phyloP scores from a whole-genome alignment of 1,139 yeast genomes.

The Geotrichum macrosporum region DNA sequence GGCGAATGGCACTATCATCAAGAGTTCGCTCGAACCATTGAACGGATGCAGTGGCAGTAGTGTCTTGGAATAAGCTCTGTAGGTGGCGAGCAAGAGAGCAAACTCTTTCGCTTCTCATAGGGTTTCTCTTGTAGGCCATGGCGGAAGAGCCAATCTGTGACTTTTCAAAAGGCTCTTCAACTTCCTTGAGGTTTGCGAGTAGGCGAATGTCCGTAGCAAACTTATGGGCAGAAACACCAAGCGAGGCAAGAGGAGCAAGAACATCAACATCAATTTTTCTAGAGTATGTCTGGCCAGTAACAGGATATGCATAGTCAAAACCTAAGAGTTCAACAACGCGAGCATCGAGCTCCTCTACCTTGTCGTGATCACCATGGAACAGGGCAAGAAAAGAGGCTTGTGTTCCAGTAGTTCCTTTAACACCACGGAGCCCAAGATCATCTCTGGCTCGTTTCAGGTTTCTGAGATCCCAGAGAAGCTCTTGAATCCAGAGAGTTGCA shows the following conservation, averaged over 20 bases:
- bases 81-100: slow-evolving; percentile 95
- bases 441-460: slow-evolving; percentile 94
- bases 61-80: slow-evolving; percentile 86
- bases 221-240: slow-evolving; percentile 96
- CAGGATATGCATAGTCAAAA: slow-evolving; percentile 91
- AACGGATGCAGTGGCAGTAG: slow-evolving; percentile 93
- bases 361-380: slow-evolving; percentile 95
- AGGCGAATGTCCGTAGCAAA: slow-evolving; percentile 96
- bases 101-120: slow-evolving; percentile 99
- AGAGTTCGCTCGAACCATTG: slow-evolving; percentile 99
- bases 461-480: slow-evolving; percentile 94
- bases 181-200: slow-evolving; percentile 92
- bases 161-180: slow-evolving; percentile 98
- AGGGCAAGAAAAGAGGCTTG: slow-evolving; percentile 93
- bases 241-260: slow-evolving; percentile 84
- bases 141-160: slow-evolving; percentile 97
- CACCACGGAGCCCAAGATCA: slow-evolving; percentile 96
- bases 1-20: slow-evolving; percentile 97
- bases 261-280: slow-evolving; percentile 97
- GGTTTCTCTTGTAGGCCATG: slow-evolving; percentile 99
- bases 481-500: slow-evolving; percentile 97
- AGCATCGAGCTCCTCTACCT: slow-evolving; percentile 87
- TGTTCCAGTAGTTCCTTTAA: slow-evolving; percentile 98
- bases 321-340: slow-evolving; percentile 91
- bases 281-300: slow-evolving; percentile 97